A percentile compares a stretch with the other conserved stretches of the same genome.
Evolutionary conservation across 2,329 filamentous ascomycete genomes (phyloP).

Genomic region (Thyridium curvatum): DNA sequence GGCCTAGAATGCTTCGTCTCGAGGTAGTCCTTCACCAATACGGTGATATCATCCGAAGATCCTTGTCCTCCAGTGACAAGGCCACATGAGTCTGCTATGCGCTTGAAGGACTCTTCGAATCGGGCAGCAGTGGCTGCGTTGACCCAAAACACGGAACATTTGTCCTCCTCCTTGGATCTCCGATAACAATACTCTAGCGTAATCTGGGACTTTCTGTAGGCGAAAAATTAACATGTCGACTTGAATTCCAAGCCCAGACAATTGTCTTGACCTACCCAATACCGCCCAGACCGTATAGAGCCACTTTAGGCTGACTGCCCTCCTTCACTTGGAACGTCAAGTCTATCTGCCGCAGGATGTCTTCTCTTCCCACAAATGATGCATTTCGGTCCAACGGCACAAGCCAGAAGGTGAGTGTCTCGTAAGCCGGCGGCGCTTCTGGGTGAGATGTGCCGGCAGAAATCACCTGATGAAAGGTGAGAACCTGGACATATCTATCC

Average conservation of each 20-base stretch:
- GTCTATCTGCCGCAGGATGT: neutral
- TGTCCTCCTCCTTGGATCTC: neutral
- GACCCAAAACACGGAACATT: neutral
- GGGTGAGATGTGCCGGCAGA: too few species aligned
- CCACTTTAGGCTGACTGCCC: conserved; percentile 3
- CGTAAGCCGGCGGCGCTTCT: too few species aligned
- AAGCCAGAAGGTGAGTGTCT: too few species aligned
- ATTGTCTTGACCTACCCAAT: conserved; percentile 11
- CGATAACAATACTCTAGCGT: neutral
- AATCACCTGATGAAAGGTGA: neutral
- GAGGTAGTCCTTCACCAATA: too few species aligned
- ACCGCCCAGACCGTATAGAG: conserved; percentile 17
- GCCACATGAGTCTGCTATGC: neutral
- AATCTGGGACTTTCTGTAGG: neutral
- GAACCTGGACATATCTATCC: neutral
- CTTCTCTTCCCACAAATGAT: too few species aligned
- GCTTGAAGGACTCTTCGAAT: neutral
- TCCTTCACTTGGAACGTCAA: neutral
- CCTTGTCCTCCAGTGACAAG: neutral
- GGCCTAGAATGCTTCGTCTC: too few species aligned
- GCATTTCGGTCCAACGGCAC: too few species aligned
- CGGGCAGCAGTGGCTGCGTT: neutral
- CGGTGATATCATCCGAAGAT: too few species aligned
- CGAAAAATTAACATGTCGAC: too few species aligned
- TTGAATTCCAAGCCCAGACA: neutral